phyloP scores from a whole-genome alignment of 768 basidiomycete genomes.

The Kwoniella botswanensis region DNA sequence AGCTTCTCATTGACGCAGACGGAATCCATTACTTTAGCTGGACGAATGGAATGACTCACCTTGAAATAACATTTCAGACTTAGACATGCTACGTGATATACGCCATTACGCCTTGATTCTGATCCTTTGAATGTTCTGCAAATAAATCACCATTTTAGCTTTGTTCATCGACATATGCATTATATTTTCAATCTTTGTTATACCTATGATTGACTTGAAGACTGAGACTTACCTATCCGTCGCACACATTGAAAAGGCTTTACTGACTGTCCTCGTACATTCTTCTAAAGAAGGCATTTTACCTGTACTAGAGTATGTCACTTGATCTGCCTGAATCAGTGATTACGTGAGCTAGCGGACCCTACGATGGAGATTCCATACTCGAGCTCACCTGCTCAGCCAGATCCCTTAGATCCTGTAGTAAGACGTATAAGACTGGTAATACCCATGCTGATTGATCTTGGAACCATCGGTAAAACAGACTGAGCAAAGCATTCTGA shows the following conservation, averaged over 20 bases:
- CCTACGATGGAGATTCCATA: neutral
- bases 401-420: slow-evolving; percentile 80
- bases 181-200: too few species aligned
- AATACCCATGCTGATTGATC: slow-evolving; percentile 85
- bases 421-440: slow-evolving; percentile 77
- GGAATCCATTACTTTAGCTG: neutral
- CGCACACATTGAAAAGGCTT: slow-evolving; percentile 86
- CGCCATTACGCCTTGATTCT: slow-evolving; percentile 81
- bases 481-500: slow-evolving; percentile 59
- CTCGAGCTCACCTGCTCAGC: slow-evolving; percentile 73
- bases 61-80: slow-evolving; percentile 94
- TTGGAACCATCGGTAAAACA: slow-evolving; percentile 79
- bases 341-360: neutral
- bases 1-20: neutral
- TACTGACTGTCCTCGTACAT: slow-evolving; percentile 81
- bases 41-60: slow-evolving; percentile 61
- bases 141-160: neutral
- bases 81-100: slow-evolving; percentile 88
- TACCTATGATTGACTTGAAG: too few species aligned
- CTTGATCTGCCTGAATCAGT: slow-evolving; percentile 53
- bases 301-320: slow-evolving; percentile 62
- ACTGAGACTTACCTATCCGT: slow-evolving; percentile 68
- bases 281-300: slow-evolving; percentile 75
- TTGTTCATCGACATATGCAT: neutral
- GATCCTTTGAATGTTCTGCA: slow-evolving; percentile 60